Percentiles rank a stretch among this genome's conserved stretches.
These are phyloP conservation scores for Nicotiana undulata DNA, from an alignment of 257 asterid genomes.

Conservation along the genomic window DNA sequence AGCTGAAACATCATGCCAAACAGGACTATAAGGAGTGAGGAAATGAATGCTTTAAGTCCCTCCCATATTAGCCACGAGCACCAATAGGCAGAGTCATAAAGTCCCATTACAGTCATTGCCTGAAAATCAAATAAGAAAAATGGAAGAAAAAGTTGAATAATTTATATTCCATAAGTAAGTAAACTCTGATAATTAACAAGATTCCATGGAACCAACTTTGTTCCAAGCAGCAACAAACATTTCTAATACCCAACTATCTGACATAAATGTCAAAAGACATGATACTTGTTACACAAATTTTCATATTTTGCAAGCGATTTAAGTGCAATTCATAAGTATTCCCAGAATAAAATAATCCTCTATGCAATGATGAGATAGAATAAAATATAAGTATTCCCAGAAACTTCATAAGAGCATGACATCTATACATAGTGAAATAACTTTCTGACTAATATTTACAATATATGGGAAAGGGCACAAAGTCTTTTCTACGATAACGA, in stretches of 20 bases:
- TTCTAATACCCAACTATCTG: background rate
- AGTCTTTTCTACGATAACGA: background rate
- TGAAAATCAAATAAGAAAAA: conserved; percentile 10
- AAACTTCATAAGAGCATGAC: background rate
- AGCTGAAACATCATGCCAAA: conserved; percentile 28
- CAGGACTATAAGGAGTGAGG: conserved; percentile 23
- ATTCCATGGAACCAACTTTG: background rate
- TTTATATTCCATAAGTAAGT: background rate
- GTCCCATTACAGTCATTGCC: conserved; percentile 41
- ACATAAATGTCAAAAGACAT: background rate
- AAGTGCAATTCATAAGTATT: too few species aligned
- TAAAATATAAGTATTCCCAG: background rate
- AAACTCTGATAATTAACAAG: background rate
- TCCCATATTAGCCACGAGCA: conserved; percentile 38
- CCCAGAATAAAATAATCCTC: background rate
- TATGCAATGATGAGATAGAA: background rate
- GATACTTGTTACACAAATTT: background rate
- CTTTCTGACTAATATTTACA: background rate
- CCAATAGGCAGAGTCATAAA: conserved; percentile 42
- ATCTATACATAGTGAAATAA: background rate
- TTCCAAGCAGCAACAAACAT: background rate
- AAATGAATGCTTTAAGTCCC: conserved; percentile 24
- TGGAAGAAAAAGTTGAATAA: background rate
- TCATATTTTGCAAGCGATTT: too few species aligned
- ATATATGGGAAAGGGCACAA: background rate